phyloP scores from a whole-genome alignment of 2,329 filamentous ascomycete genomes.

The Fusarium transvaalense region DNA sequence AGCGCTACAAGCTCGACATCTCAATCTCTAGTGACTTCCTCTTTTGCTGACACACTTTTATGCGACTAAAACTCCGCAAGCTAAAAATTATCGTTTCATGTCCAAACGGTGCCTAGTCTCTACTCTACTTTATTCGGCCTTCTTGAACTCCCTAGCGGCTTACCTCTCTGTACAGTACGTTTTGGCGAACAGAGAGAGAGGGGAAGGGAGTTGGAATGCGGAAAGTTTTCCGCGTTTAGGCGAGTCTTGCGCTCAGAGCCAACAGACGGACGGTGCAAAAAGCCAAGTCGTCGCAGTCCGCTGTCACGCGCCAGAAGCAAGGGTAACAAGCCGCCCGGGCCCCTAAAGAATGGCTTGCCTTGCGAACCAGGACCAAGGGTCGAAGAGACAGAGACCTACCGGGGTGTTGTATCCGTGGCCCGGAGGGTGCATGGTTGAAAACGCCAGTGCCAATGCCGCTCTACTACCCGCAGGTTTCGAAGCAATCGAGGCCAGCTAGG shows the following conservation, averaged over 20 bases:
- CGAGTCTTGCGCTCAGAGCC: conserved; percentile 38
- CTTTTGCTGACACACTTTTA: conserved; percentile 12
- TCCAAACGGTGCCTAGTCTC: conserved; percentile 24
- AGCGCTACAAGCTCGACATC: too few relatives aligned
- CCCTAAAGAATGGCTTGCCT: conserved; percentile 27
- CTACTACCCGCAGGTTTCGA: conserved; percentile 20
- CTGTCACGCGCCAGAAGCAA: conserved; percentile 46
- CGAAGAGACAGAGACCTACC: conserved; percentile 17
- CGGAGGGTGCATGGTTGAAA: conserved; percentile 15
- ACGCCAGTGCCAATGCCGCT: conserved; percentile 37
- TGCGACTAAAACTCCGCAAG: conserved; percentile 11
- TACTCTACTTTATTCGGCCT: conserved; percentile 1
- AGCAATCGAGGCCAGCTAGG: conserved; percentile 46
- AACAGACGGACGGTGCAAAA: neutral
- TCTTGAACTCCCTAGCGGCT: neutral
- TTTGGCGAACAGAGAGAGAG: conserved; percentile 11
- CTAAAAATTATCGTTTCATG: conserved; percentile 30
- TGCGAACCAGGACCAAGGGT: conserved; percentile 21
- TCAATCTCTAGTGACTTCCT: neutral
- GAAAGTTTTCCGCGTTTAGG: conserved; percentile 47
- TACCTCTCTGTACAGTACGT: conserved; percentile 8
- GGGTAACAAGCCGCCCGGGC: conserved; percentile 28
- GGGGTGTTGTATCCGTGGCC: conserved; percentile 21
- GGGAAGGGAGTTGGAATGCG: conserved; percentile 19
- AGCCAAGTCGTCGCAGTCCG: conserved; percentile 27